These are phyloP conservation scores for Penicillium sp. DNA, from an alignment of 2,329 filamentous ascomycete species.

Conservation along the genomic window DNA sequence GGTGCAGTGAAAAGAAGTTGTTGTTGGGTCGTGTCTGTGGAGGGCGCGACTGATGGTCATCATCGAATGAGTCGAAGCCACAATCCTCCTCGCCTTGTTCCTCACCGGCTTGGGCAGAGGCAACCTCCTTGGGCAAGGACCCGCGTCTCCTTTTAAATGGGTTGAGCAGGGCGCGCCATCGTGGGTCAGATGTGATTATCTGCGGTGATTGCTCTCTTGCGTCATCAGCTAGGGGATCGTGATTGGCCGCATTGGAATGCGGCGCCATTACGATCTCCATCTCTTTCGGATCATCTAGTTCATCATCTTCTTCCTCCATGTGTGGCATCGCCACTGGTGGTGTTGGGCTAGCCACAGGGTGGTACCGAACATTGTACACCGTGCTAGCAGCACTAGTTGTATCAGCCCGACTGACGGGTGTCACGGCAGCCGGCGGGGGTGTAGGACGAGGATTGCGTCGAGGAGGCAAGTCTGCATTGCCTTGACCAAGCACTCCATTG, in stretches of 20 bases:
- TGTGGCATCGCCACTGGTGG: conserved; percentile 42
- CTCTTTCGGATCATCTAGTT: conserved; percentile 31
- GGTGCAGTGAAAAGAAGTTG: conserved; percentile 51
- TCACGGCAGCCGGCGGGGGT: conserved; percentile 52
- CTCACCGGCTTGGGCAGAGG: conserved; percentile 55
- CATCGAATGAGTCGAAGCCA: conserved; percentile 37
- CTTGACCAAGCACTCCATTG: conserved; percentile 4
- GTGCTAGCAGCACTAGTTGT: conserved; percentile 65
- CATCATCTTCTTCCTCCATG: conserved; percentile 36
- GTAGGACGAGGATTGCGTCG: conserved; percentile 34
- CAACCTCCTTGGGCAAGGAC: conserved; percentile 62
- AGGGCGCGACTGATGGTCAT: conserved; percentile 41
- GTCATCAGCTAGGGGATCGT: conserved; percentile 23
- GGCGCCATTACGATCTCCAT: conserved; percentile 18
- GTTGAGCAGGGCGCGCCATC: conserved; percentile 56
- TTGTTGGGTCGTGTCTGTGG: conserved; percentile 50
- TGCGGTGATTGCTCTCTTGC: conserved; percentile 35
- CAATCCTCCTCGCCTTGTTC: conserved; percentile 28
- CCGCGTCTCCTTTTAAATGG: conserved; percentile 61
- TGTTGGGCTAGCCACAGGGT: conserved; percentile 54
- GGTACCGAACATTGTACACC: conserved; percentile 64
- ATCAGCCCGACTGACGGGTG: conserved; percentile 62
- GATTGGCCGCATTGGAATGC: conserved; percentile 7
- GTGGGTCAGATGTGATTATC: conserved; percentile 32
- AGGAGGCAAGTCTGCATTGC: conserved; percentile 14